These are phyloP conservation scores for Coprinellus micaceus DNA, from an alignment of 768 basidiomycete genomes.

Conservation along the genomic window DNA sequence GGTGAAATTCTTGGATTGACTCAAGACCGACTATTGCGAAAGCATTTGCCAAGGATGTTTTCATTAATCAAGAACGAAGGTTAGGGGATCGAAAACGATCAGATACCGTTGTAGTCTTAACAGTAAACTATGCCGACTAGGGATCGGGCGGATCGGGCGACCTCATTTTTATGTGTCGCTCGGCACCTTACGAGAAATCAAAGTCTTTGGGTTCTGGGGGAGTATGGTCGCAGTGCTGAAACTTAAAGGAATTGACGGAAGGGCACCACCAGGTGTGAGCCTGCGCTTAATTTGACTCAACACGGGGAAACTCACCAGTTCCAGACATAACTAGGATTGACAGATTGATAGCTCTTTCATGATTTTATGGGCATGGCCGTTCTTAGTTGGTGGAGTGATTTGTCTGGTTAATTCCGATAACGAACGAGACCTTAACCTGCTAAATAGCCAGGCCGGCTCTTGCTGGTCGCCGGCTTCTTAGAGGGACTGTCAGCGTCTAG, in stretches of 20 bases:
- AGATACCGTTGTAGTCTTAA: no score
- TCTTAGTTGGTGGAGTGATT: constrained; percentile 92
- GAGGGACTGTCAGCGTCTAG: constrained; percentile 81
- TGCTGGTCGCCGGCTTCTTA: constrained; percentile 78
- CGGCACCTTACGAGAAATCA: no score
- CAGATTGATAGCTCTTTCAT: constrained; percentile 83
- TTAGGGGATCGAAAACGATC: no score
- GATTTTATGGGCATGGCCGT: constrained; percentile 85
- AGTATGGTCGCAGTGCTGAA: constrained; percentile 56
- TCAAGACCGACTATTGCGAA: no score
- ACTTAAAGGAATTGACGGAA: constrained; percentile 83
- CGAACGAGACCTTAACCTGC: constrained; percentile 91
- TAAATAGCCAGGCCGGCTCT: constrained; percentile 82
- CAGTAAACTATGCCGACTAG: no score
- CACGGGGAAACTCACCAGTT: constrained; percentile 78
- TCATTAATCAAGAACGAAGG: no score
- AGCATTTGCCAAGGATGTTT: no score
- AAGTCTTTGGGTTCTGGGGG: constrained; percentile 73
- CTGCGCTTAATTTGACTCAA: constrained; percentile 84
- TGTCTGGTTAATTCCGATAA: constrained; percentile 97
- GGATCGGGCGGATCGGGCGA: no score
- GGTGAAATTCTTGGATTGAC: no score
- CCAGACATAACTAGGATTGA: constrained; percentile 74
- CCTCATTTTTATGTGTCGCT: no score
- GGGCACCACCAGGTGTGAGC: constrained; percentile 75